Percentiles rank a stretch among this genome's conserved stretches.
phyloP scores from a whole-genome alignment of 202 grass and related monocot species.

The Zoysia matrella region DNA sequence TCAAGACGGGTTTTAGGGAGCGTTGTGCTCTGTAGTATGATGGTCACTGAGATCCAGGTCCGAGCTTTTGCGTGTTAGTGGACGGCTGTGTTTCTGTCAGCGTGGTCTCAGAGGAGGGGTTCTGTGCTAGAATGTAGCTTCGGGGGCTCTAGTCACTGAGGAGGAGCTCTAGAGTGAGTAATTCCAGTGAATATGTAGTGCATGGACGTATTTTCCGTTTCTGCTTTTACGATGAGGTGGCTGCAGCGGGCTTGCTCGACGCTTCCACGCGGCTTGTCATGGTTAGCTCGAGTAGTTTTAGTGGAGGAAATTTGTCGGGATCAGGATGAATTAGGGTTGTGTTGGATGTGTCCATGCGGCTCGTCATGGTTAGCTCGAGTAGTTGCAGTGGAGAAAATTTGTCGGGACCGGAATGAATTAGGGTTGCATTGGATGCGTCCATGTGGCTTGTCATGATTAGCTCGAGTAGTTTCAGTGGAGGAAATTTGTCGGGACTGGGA shows the following conservation, averaged over 20 bases:
- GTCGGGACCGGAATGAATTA: too few relatives aligned
- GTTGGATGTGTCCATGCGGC: too few relatives aligned
- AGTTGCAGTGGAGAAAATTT: too few relatives aligned
- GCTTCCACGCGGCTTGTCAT: not conserved
- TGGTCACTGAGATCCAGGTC: conserved; percentile 20
- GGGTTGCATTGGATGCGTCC: too few relatives aligned
- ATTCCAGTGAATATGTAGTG: not conserved
- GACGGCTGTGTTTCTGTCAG: not conserved
- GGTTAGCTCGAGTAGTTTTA: too few relatives aligned
- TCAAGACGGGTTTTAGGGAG: conserved; percentile 11
- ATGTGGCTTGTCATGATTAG: too few relatives aligned
- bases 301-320: too few relatives aligned
- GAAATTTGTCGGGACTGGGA: too few relatives aligned
- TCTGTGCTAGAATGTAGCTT: not conserved
- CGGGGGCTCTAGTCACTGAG: not conserved
- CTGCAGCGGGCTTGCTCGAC: not conserved
- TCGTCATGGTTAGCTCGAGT: not conserved
- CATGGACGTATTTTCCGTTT: not conserved
- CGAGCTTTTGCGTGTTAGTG: not conserved
- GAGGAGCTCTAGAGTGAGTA: conserved; percentile 1
- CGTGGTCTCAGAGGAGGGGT: not conserved
- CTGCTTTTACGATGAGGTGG: not conserved
- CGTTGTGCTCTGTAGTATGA: not conserved
- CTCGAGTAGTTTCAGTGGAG: too few relatives aligned
- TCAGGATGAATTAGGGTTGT: too few relatives aligned